These are phyloP conservation scores for Pyrenophora teres DNA, from an alignment of 2,329 filamentous ascomycete genomes.

Conservation along the genomic window DNA sequence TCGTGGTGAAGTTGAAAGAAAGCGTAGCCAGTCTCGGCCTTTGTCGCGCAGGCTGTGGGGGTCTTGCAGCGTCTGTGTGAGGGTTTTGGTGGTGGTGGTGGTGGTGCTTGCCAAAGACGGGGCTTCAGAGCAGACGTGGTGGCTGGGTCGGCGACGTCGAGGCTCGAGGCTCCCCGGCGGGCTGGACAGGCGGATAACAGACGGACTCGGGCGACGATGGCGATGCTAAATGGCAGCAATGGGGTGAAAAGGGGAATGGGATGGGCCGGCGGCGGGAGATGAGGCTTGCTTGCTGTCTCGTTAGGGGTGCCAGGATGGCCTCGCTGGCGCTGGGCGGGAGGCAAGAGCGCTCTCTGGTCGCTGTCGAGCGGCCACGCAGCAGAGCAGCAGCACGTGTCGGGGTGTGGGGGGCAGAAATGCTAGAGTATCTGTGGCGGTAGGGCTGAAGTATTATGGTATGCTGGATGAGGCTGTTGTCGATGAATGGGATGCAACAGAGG, in stretches of 20 bases:
- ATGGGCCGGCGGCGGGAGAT: slow-evolving; percentile 31
- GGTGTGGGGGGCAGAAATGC: not conserved
- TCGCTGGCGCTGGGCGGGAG: slow-evolving; percentile 10
- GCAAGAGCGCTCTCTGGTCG: slow-evolving; percentile 6
- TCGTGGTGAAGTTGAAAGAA: not conserved
- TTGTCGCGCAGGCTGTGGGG: slow-evolving; percentile 1
- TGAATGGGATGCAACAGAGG: slow-evolving; percentile 26
- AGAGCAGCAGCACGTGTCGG: slow-evolving; percentile 10
- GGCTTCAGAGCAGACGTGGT: slow-evolving; percentile 17
- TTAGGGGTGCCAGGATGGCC: slow-evolving; percentile 35
- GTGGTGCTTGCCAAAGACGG: slow-evolving; percentile 9
- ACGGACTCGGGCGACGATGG: slow-evolving; percentile 13
- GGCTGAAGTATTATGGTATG: slow-evolving; percentile 25
- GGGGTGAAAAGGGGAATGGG: slow-evolving; percentile 26
- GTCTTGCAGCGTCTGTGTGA: slow-evolving; percentile 18
- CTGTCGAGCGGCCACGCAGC: slow-evolving; percentile 18
- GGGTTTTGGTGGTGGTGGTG: not conserved
- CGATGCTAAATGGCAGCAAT: slow-evolving; percentile 5
- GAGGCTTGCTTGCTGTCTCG: slow-evolving; percentile 40
- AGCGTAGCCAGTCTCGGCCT: not conserved
- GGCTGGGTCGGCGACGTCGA: slow-evolving; percentile 14
- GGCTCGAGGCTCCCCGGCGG: slow-evolving; percentile 19
- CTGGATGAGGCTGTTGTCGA: slow-evolving; percentile 38
- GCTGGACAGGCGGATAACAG: slow-evolving; percentile 11
- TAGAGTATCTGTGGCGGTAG: slow-evolving; percentile 9